Conservation (phyloP, 352 stramenopile genomes). For the Pythium dissimile region DNA sequence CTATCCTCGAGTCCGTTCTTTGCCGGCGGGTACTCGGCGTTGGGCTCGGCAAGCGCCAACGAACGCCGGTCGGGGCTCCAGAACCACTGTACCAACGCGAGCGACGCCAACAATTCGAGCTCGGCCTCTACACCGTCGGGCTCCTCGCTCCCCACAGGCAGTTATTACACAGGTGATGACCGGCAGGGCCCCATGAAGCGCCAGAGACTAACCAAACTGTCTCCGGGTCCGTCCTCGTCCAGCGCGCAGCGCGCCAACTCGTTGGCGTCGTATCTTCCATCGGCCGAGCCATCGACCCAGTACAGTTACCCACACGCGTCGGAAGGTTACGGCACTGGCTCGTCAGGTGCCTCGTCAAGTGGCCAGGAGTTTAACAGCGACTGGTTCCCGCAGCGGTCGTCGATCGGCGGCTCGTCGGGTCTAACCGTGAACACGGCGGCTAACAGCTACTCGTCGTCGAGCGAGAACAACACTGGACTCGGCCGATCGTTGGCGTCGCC, state of each 20-base stretch:
- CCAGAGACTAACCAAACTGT: slow-evolving; percentile 6
- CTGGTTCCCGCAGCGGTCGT: slow-evolving; percentile 16
- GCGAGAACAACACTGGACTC: neutral
- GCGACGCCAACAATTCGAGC: neutral
- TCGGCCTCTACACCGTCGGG: neutral
- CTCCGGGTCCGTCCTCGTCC: neutral
- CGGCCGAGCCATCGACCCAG: slow-evolving; percentile 1
- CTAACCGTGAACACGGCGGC: slow-evolving; percentile 1
- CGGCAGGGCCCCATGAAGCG: neutral
- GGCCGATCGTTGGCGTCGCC: slow-evolving; percentile 33
- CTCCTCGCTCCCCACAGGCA: neutral
- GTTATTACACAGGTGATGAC: neutral
- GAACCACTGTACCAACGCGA: neutral
- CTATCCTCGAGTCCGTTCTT: slow-evolving; percentile 12
- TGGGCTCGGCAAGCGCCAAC: neutral
- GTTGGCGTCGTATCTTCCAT: slow-evolving; percentile 18
- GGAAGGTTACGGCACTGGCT: neutral
- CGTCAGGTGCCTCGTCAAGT: neutral
- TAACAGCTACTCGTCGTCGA: slow-evolving; percentile 4
- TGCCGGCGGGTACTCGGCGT: slow-evolving; percentile 7
- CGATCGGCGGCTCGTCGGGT: neutral
- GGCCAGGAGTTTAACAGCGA: slow-evolving; percentile 7
- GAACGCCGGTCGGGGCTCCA: slow-evolving; percentile 5
- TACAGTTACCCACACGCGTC: neutral
- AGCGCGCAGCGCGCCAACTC: slow-evolving; percentile 1